phyloP scores from a whole-genome alignment of 345 rosid genomes.

The Clausena lansium region DNA sequence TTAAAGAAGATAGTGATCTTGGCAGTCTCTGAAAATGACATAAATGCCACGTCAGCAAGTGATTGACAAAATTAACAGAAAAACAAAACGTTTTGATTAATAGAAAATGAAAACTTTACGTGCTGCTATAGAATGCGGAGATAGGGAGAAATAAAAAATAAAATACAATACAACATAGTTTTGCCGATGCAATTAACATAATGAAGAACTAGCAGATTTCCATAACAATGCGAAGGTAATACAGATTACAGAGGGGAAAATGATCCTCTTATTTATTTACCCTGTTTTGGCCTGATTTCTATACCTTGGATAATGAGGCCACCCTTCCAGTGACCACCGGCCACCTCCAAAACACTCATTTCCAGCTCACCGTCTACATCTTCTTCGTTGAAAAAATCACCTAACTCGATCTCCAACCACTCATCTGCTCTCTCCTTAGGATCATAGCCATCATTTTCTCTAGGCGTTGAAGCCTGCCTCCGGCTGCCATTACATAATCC shows the following conservation, averaged over 20 bases:
- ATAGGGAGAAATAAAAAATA: background rate
- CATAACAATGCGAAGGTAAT: background rate
- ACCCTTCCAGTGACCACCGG: slow-evolving; percentile 47
- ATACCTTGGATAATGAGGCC: slow-evolving; percentile 60
- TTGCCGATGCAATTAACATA: background rate
- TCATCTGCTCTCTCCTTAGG: slow-evolving; percentile 57
- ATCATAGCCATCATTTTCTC: slow-evolving; percentile 1
- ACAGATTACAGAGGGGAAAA: background rate
- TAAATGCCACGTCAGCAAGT: no score
- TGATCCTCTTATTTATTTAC: background rate
- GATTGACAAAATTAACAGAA: no score
- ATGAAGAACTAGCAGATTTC: background rate
- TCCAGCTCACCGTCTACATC: slow-evolving; percentile 43
- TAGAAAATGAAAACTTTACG: no score
- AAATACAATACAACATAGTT: background rate
- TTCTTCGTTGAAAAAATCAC: slow-evolving; percentile 32
- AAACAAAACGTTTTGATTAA: no score
- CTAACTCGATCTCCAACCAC: slow-evolving; percentile 67
- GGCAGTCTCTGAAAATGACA: no score
- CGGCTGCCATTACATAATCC: background rate
- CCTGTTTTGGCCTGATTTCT: slow-evolving; percentile 51
- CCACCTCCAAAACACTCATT: slow-evolving; percentile 41
- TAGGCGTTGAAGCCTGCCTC: background rate
- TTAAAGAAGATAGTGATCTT: no score
- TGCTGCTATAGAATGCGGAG: background rate